Evolutionary conservation across 768 basidiomycete genomes (phyloP), one percentile per base, ranked within the genome.

Genomic region (Chiua virens): DNA sequence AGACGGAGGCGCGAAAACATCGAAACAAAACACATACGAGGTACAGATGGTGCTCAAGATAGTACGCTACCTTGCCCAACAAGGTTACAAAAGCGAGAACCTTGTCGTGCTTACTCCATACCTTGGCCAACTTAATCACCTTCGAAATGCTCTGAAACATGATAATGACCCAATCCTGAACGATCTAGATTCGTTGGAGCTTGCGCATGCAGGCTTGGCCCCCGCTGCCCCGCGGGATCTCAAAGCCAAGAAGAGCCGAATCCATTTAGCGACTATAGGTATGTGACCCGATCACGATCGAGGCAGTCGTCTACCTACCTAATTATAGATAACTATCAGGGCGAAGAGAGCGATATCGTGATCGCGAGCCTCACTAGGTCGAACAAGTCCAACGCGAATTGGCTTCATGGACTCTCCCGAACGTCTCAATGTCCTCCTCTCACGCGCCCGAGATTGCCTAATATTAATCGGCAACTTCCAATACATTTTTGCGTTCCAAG

Each of bases 321-420:
- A n/a, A n/a, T 13, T 17, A 10, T 48, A 87, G 86, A 88, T 53
- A 88, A 88, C 57, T 88, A 86, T 53, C 86, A 88, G 56, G 86
- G 86, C 10, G 86, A 88, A 57, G 86, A 88, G 61, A 81, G 82
- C 46, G 76, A 87, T 22, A 81, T 89, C 44, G 83, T 88, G 20
- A 68, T 88, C 22, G 73, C 74, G 7, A 80, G 78, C 7, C 65
- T 88, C 11, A 85, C 82, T 0, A 63, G 86, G 37, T 85, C 85
- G 58, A 87, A 88, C 52, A 8, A 68, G 0, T 58, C 68, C 0
- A 62, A 76, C 44, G 73, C 81, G 52, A n/a, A 87, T 88, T 32
- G 86, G 87, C 0, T 88, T 88, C 67, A 86, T 88, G 85, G 76
- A 67, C 43, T 74, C 85, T 3, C 80, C 83, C 0, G 82, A 88